Percentiles rank a stretch among this genome's conserved stretches.
Conservation (phyloP, 495 filamentous ascomycete genomes). For the Neurospora sp. region DNA sequence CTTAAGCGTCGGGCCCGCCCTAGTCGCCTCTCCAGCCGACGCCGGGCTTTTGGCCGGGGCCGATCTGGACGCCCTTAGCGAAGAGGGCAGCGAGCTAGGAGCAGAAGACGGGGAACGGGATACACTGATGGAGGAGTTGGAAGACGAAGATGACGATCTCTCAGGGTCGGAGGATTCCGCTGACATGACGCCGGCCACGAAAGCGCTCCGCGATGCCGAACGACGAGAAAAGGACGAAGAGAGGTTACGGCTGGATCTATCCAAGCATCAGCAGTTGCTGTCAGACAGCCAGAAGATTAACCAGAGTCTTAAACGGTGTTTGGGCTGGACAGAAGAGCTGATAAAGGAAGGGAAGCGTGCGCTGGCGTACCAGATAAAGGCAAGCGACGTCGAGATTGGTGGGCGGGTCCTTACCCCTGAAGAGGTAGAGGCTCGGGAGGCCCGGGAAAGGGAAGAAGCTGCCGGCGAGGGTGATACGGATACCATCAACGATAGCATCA, state of each 20-base stretch:
- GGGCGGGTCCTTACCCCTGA: constrained; percentile 63
- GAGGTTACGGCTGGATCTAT: constrained; percentile 68
- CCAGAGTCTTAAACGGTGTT: constrained; percentile 78
- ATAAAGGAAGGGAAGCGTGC: constrained; percentile 83
- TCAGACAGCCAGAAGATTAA: constrained; percentile 89
- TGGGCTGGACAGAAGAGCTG: constrained; percentile 77
- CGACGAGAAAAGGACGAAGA: constrained; percentile 59
- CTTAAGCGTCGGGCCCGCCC: constrained; percentile 35
- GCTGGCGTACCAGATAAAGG: constrained; percentile 65
- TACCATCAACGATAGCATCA: background rate
- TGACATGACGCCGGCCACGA: constrained; percentile 33
- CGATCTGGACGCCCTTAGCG: constrained; percentile 42
- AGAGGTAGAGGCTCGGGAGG: constrained; percentile 23
- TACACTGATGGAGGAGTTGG: constrained; percentile 4
- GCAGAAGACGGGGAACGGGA: constrained; percentile 28
- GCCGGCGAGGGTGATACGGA: constrained; percentile 21
- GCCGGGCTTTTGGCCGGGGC: constrained; percentile 19
- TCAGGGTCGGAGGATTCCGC: constrained; percentile 35
- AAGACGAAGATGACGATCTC: constrained; percentile 32
- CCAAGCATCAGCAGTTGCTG: constrained; percentile 79
- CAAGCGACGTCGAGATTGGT: constrained; percentile 69
- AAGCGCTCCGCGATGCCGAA: constrained; percentile 33
- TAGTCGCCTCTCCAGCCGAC: constrained; percentile 4
- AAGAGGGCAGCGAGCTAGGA: constrained; percentile 32
- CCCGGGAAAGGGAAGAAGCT: constrained; percentile 46